Evolutionary conservation across 345 rosid species (phyloP).

Genomic region (Ceriops zippeliana): DNA sequence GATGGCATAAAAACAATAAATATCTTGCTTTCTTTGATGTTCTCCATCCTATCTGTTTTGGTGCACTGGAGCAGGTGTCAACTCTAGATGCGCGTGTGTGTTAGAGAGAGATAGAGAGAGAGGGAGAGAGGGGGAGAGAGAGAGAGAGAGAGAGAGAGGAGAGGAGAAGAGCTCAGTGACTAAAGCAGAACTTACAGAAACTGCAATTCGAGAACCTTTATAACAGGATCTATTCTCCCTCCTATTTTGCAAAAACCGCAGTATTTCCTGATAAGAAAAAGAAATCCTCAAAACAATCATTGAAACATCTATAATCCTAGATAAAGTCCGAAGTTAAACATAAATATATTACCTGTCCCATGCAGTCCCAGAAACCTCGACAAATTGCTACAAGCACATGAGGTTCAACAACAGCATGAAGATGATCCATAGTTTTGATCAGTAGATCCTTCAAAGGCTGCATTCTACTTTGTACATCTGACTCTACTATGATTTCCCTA

Average conservation of each 20-base stretch:
- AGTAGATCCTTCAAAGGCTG: constrained; percentile 25
- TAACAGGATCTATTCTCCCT: constrained; percentile 21
- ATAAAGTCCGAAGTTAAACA: not conserved
- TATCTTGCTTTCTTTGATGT: no score
- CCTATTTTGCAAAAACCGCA: constrained; percentile 15
- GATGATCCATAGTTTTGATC: constrained; percentile 21
- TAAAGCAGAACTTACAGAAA: constrained; percentile 14
- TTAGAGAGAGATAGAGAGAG: no score
- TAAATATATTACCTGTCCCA: constrained; percentile 23
- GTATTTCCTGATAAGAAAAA: constrained; percentile 11
- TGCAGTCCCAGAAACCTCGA: constrained; percentile 30
- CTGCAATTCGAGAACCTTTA: constrained; percentile 20
- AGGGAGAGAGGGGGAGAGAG: no score
- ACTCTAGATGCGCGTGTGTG: no score
- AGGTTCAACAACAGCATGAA: constrained; percentile 24
- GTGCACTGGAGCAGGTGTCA: no score
- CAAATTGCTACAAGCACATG: constrained; percentile 22
- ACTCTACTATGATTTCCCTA: constrained; percentile 19
- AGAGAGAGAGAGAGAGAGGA: no score
- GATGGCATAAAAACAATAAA: no score
- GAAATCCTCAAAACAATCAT: not conserved
- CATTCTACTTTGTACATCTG: constrained; percentile 22
- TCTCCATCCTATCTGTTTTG: no score
- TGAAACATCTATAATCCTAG: not conserved
- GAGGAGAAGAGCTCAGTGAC: not conserved